Evolutionary conservation across 2,329 filamentous ascomycete genomes (phyloP).

Genomic region (Cercospora canescens): DNA sequence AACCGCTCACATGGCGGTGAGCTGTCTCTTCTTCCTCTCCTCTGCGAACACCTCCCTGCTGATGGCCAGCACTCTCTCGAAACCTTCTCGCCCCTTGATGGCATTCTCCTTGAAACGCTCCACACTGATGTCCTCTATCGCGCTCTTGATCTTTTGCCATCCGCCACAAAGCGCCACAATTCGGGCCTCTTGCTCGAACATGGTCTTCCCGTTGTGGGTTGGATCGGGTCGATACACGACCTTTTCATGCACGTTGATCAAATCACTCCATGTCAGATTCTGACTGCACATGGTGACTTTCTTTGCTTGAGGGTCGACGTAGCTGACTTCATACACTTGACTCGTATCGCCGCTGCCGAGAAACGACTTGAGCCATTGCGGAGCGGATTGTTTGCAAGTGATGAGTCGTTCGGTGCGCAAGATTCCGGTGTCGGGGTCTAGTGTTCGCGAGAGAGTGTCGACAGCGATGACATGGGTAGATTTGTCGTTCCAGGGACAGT

Average conservation of each 20-base stretch:
- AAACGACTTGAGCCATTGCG: slow-evolving; percentile 77
- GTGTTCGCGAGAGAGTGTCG: slow-evolving; percentile 77
- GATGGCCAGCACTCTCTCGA: slow-evolving; percentile 92
- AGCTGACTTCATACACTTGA: slow-evolving; percentile 92
- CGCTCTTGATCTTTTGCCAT: slow-evolving; percentile 96
- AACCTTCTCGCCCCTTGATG: slow-evolving; percentile 84
- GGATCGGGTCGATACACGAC: slow-evolving; percentile 50
- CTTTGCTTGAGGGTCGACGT: slow-evolving; percentile 79
- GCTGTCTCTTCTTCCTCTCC: slow-evolving; percentile 65
- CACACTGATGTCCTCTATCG: slow-evolving; percentile 89
- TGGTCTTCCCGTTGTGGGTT: slow-evolving; percentile 54
- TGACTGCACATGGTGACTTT: slow-evolving; percentile 96
- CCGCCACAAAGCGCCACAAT: slow-evolving; percentile 94
- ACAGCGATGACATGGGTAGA: slow-evolving; percentile 95
- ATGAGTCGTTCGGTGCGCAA: slow-evolving; percentile 71
- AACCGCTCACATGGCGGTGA: slow-evolving; percentile 10
- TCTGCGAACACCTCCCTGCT: slow-evolving; percentile 88
- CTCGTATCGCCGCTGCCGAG: slow-evolving; percentile 79
- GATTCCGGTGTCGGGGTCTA: slow-evolving; percentile 66
- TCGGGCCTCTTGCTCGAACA: slow-evolving; percentile 85
- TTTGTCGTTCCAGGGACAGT: slow-evolving; percentile 97
- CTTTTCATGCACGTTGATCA: slow-evolving; percentile 90
- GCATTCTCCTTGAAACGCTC: slow-evolving; percentile 91
- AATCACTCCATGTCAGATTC: slow-evolving; percentile 90
- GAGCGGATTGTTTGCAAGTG: slow-evolving; percentile 65